Percentiles rank a stretch among this genome's conserved stretches.
Evolutionary conservation across 1,284 basidiomycete species (phyloP).

Genomic region (Apiotrichum montevideense): DNA sequence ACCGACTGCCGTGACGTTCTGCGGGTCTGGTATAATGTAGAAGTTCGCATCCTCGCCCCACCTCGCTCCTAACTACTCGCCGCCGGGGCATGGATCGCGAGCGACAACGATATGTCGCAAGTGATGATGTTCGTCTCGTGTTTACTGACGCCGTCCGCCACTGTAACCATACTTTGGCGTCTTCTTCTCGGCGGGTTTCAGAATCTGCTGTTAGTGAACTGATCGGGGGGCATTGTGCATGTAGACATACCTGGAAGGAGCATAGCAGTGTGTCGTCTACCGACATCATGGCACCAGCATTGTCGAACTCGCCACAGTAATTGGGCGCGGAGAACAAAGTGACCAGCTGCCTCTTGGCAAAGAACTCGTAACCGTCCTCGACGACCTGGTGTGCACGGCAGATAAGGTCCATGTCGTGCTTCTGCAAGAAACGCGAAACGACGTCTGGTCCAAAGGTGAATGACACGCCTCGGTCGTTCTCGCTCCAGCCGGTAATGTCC

Average conservation of each 20-base stretch:
- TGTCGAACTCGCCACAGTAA: conserved; percentile 98
- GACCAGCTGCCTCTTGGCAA: conserved; percentile 93
- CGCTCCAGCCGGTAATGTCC: conserved; percentile 98
- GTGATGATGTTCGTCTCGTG: background rate
- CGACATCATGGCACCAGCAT: conserved; percentile 99
- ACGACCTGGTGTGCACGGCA: conserved; percentile 97
- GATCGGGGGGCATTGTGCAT: background rate
- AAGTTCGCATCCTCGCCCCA: background rate
- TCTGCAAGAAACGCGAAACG: conserved; percentile 94
- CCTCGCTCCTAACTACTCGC: background rate
- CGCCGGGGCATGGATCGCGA: background rate
- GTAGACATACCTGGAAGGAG: conserved; percentile 77
- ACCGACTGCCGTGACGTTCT: background rate
- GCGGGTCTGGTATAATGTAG: conserved; percentile 2
- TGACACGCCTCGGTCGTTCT: conserved; percentile 97
- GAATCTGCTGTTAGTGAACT: conserved; percentile 56
- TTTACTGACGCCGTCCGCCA: conserved; percentile 42
- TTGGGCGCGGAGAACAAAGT: conserved; percentile 97
- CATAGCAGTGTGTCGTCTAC: conserved; percentile 96
- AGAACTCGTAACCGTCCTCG: conserved; percentile 99
- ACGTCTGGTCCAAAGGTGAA: conserved; percentile 87
- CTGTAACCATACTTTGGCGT: conserved; percentile 44
- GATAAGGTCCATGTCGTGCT: conserved; percentile 99
- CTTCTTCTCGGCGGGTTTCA: conserved; percentile 99
- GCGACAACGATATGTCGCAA: background rate